Conservation (phyloP, 1,139 yeast species). For the Candida freyschussii region DNA sequence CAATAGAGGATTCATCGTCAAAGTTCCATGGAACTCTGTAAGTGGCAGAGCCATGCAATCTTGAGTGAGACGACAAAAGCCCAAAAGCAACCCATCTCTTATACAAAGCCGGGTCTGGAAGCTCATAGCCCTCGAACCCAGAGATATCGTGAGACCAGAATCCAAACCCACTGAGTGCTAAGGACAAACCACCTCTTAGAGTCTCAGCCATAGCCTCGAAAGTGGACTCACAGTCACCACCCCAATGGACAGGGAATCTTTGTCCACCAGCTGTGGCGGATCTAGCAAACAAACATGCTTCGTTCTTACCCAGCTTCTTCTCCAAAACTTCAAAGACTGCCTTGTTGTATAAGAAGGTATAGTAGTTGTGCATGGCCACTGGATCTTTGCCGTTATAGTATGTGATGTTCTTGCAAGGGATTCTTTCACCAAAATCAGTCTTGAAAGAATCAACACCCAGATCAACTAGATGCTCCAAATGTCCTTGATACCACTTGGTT, state of each 20-base stretch:
- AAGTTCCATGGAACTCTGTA: slow-evolving; percentile 24
- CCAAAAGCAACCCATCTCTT: slow-evolving; percentile 23
- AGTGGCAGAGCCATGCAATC: slow-evolving; percentile 20
- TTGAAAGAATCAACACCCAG: slow-evolving; percentile 22
- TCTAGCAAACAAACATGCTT: slow-evolving; percentile 21
- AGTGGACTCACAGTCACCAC: slow-evolving; percentile 22
- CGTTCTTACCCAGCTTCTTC: slow-evolving; percentile 17
- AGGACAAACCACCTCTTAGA: slow-evolving; percentile 20
- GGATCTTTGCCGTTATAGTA: slow-evolving; percentile 16
- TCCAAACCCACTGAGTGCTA: slow-evolving; percentile 18
- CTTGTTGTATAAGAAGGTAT: slow-evolving; percentile 19
- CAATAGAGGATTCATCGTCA: slow-evolving; percentile 20
- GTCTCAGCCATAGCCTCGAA: slow-evolving; percentile 23
- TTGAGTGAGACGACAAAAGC: slow-evolving; percentile 20
- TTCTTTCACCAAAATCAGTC: slow-evolving; percentile 23
- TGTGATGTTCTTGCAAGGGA: slow-evolving; percentile 16
- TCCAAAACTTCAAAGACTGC: slow-evolving; percentile 20
- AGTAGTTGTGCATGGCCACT: slow-evolving; percentile 18
- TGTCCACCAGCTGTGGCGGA: slow-evolving; percentile 23
- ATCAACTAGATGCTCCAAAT: slow-evolving; percentile 14
- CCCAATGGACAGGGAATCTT: slow-evolving; percentile 23
- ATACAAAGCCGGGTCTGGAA: slow-evolving; percentile 21
- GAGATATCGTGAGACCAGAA: slow-evolving; percentile 24
- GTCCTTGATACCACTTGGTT: slow-evolving; percentile 17
- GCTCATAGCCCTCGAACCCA: slow-evolving; percentile 18